These are phyloP conservation scores for Pestalotiopsis sp. DNA, from an alignment of 2,329 filamentous ascomycete species.

Conservation along the genomic window DNA sequence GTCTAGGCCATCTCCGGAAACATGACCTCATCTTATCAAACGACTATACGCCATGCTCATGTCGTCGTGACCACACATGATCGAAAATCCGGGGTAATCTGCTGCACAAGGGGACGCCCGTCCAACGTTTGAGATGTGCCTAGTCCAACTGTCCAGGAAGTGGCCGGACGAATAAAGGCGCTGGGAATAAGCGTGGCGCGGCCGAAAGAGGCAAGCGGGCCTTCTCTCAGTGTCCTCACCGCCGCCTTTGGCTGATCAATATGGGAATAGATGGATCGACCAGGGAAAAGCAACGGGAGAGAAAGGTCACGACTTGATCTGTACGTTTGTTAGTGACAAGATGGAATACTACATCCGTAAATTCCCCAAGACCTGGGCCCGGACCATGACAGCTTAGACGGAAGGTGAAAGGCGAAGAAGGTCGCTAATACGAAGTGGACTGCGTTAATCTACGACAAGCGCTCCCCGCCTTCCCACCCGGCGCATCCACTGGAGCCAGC, in stretches of 20 bases:
- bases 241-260: not conserved
- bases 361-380: not conserved
- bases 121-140: not conserved
- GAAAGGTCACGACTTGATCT: not conserved
- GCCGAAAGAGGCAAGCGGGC: conserved; percentile 10
- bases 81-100: not conserved
- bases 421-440: too few species aligned
- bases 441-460: not conserved
- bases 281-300: not conserved
- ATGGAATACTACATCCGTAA: not conserved
- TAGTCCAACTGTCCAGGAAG: not conserved
- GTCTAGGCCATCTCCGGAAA: too few species aligned
- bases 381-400: conserved; percentile 1
- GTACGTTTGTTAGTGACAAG: not conserved
- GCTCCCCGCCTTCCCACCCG: not conserved
- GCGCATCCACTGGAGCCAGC: not conserved
- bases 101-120: not conserved
- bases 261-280: not conserved
- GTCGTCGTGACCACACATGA: not conserved
- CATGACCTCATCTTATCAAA: not conserved
- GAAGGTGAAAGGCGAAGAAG: not conserved
- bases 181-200: not conserved
- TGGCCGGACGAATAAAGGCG: not conserved
- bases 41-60: not conserved
- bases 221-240: not conserved